A percentile compares a stretch with the other conserved stretches of the same genome.
These are phyloP conservation scores for Leishmania amazonensis DNA, from an alignment of 208 protist species.

Conservation along the genomic window DNA sequence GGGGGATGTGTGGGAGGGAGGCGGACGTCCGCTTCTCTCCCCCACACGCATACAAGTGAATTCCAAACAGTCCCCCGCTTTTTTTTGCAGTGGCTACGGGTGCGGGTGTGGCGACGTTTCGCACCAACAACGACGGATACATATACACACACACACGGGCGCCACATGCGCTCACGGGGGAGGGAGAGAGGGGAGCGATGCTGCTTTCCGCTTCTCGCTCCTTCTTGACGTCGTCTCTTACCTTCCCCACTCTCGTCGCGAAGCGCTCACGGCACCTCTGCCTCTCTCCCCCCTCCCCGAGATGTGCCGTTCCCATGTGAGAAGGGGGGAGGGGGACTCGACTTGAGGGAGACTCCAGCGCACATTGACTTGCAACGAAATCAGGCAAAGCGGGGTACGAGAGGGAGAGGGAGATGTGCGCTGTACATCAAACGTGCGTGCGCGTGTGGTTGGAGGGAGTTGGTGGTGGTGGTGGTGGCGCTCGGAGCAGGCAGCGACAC, in stretches of 20 bases:
- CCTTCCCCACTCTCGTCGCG: neutral
- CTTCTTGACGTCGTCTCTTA: neutral
- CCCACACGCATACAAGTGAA: neutral
- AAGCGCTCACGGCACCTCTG: neutral
- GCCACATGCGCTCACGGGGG: neutral
- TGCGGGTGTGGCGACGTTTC: neutral
- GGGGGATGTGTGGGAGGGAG: neutral
- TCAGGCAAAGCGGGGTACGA: neutral
- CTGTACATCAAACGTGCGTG: slow-evolving; percentile 6
- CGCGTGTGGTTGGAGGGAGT: neutral
- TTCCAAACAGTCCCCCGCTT: neutral
- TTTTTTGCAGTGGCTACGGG: neutral
- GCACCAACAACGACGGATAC: neutral
- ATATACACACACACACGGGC: neutral
- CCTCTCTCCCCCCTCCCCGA: neutral
- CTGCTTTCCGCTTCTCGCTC: neutral
- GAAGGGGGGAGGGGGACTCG: neutral
- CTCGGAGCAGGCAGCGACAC: neutral
- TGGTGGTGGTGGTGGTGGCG: neutral
- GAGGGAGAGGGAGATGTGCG: neutral
- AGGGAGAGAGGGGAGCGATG: neutral
- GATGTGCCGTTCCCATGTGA: neutral
- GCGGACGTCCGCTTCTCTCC: neutral
- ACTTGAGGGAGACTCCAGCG: neutral
- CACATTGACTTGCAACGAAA: neutral